Evolutionary conservation across 2,329 filamentous ascomycete species (phyloP).

Genomic region (Clonostachys sp.): DNA sequence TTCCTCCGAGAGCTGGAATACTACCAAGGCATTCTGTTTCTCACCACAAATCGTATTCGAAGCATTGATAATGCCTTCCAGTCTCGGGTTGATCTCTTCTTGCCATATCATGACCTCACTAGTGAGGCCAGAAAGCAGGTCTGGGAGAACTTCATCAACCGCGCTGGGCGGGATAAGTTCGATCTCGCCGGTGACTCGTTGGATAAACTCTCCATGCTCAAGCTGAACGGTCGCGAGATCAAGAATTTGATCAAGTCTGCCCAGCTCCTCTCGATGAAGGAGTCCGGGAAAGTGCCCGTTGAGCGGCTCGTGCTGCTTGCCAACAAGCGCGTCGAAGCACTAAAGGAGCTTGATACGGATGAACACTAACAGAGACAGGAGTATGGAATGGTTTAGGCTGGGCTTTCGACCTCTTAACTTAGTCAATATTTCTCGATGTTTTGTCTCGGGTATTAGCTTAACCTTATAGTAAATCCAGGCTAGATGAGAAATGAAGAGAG

Average conservation of each 20-base stretch:
- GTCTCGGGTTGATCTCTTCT: slow-evolving; percentile 37
- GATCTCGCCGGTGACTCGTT: slow-evolving; percentile 17
- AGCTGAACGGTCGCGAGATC: slow-evolving; percentile 42
- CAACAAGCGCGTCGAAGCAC: slow-evolving; percentile 16
- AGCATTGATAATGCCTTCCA: slow-evolving; percentile 44
- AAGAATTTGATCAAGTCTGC: slow-evolving; percentile 39
- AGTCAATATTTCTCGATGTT: no score
- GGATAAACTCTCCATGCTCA: slow-evolving; percentile 26
- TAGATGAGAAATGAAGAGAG: no score
- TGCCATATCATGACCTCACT: slow-evolving; percentile 25
- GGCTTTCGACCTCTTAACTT: no score
- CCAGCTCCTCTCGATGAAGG: slow-evolving; percentile 24
- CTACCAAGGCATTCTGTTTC: slow-evolving; percentile 39
- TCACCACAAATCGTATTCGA: slow-evolving; percentile 46
- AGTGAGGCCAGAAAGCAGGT: slow-evolving; percentile 18
- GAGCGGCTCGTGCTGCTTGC: slow-evolving; percentile 22
- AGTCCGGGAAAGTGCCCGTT: slow-evolving; percentile 15
- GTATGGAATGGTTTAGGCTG: no score
- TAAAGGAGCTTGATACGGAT: slow-evolving; percentile 3
- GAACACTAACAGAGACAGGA: no score
- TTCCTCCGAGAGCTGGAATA: slow-evolving; percentile 42
- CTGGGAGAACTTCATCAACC: slow-evolving; percentile 27
- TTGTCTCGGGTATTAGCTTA: no score
- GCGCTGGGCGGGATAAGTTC: slow-evolving; percentile 15
- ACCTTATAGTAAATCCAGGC: no score